phyloP scores from a whole-genome alignment of 176 grass and related monocot genomes.

The Musa schizocarpa region DNA sequence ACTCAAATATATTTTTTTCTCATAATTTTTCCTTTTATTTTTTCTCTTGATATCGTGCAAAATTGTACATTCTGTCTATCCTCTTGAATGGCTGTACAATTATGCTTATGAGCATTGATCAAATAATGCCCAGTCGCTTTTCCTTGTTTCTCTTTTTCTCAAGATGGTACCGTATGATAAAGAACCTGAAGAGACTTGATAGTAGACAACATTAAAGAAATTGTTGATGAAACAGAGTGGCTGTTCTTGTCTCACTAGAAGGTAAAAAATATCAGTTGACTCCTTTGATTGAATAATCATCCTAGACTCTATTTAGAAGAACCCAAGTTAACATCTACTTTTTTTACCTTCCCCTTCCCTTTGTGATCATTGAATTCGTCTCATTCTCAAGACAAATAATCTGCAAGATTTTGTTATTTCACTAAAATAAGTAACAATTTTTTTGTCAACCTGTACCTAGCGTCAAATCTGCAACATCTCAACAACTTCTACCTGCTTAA shows the following conservation, averaged over 20 bases:
- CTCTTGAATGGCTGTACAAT: no score
- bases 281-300: neutral
- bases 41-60: no score
- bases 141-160: neutral
- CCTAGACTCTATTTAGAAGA: neutral
- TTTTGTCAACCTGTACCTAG: neutral
- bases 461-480: neutral
- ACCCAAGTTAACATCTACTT: neutral
- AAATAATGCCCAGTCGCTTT: no score
- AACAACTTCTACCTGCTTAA: constrained; percentile 9
- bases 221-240: neutral
- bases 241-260: neutral
- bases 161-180: neutral
- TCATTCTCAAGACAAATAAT: neutral
- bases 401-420: neutral
- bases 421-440: neutral
- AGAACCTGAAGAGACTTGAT: neutral
- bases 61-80: no score
- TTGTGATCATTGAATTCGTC: neutral
- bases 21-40: no score
- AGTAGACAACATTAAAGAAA: neutral
- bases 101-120: no score
- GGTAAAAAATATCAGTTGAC: neutral
- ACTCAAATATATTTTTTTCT: neutral
- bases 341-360: neutral